Evolutionary conservation across 352 stramenopile species (phyloP), one percentile per base, ranked within the genome.

Genomic region (Phytophthora megakarya): DNA sequence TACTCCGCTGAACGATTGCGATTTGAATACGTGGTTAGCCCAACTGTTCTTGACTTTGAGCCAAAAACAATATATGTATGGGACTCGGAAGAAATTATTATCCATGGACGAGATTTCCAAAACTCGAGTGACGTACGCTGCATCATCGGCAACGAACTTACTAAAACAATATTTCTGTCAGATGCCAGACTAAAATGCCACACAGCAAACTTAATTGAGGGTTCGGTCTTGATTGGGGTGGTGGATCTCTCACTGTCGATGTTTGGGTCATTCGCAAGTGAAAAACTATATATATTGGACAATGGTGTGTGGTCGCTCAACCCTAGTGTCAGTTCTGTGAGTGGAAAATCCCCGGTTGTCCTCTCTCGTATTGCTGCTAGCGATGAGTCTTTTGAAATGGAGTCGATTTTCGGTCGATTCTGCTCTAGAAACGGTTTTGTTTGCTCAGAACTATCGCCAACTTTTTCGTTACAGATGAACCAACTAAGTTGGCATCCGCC

Each of bases 21-120:
- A 13, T 78, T 86, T 42, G 61, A 87, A 39, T 84, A 80, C 37
- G 50, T 85, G 13, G 48, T 59, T 5, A 66, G 43, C 5, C 80
- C 77, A 2, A 44, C 62, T 1, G 10, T 89, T 12, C 59, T 82
- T 18, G 60, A 35, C 1, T 79, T 89, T 37, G 33, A 73, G 8
- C 73, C 73, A 10, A 47, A 12, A 1, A 23, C 43, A 25, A 47
- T 76, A 0, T 59, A 67, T 11, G 33, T 21, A 21, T 44, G 30
- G 16, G 46, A 66, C 3, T 42, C 40, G 2, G 18, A 33, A 6
- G 46, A 50, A 15, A 3, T 84, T 5, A 40, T 65, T 19, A 23
- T 85, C 2, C 30, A 62, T 33, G 73, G 76, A 12, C 61, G 62
- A 21, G 55, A 78, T 47, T 85, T 85, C 15, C 54, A 45, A 6